Base-by-base conservation (phyloP, 805 yeast genomes). In the Starmerella ratchasimensis region DNA sequence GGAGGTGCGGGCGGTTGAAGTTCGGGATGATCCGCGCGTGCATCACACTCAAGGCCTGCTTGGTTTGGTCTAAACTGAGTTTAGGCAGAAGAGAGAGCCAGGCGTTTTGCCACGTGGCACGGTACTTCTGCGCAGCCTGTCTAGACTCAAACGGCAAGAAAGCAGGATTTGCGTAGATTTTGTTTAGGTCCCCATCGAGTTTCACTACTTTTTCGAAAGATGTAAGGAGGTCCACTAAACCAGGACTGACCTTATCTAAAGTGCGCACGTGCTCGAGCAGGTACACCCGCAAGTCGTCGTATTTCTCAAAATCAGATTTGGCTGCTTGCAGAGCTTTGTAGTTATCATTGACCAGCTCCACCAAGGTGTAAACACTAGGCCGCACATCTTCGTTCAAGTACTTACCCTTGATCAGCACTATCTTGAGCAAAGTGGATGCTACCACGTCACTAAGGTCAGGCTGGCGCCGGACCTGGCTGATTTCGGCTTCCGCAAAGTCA, bases 1-100 rank as follows among this genome's bases (percentile, higher is more conserved):
- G 61, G 43, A 71, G 67, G 30, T 81, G 79, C 5, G 97, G 94
- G 46, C 74, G 76, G 31, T 71, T 67, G 67, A 83, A 70, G 52
- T 68, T 71, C 27, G 96, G 95, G 26, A 88, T 76, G 29, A 90
- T 68, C 44, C 93, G 64, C 54, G 82, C 83, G 57, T 90, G 96
- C 48, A 90, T 55, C 2, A 84, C 67, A 4, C 72, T 60, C 39
- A 88, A 62, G 4, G 77, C 65, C 2, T 76, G 62, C 56, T 81
- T 82, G 57, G 79, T 77, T 54, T 82, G 93, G 2, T 54, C 58
- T 2, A 53, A 42, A 1, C 67, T 56, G 10, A 72, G 54, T 3
- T 71, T 66, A 16, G 68, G 64, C 47, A 90, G 62, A 4, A 73
- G 56, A 14, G 62, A 52, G 10, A 80, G 55, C 74, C 93, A 76